Evolutionary conservation across 768 basidiomycete genomes (phyloP), one percentile per base, ranked within the genome.

Genomic region (Rhizopogon vinicolor): DNA sequence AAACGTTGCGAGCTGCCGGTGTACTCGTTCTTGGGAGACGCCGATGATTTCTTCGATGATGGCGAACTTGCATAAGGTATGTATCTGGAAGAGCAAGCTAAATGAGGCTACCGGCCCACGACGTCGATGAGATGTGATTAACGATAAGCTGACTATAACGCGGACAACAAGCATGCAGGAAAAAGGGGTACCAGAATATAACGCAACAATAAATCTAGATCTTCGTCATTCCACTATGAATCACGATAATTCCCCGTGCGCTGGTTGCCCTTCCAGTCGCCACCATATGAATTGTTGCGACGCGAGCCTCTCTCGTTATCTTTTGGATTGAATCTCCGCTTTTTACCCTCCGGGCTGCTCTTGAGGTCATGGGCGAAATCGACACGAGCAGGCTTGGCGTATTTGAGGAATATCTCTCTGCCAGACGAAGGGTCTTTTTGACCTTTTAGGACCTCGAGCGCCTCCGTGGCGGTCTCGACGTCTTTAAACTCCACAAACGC

Each of bases 401-500:
- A 71, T 6, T 10, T 25, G 18, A 69, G 44, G 3, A 13, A 18
- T 28, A 37, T 13, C 22, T 41, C 19, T 37, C 41, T 51, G 8
- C 58, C 59, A 19, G 44, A 54, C 18, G 29, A 43, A 39, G 55
- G 58, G 48, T 52, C 22, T 55, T 22, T 42, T 0, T 4, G 13
- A 28, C 41, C 77, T 61, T 76, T 71, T 25, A 82, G 62, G 35
- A 66, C 64, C 8, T 74, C 60, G 58, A 84, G 66, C 1, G 79
- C 86, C 56, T 76, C 69, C 37, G 74, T 74, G 7, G 86, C 81
- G 4, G 65, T 55, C n/a, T 78, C 70, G 46, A 75, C 66, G 53
- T 65, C 61, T 45, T 58, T 68, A 64, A 87, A 86, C 57, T 83
- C 75, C 53, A 87, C 63, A 68, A 84, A 87, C 25, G 78, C 82